Evolutionary conservation across 345 rosid genomes (phyloP), one percentile per base, ranked within the genome.

Genomic region (Populus ilicifolia): DNA sequence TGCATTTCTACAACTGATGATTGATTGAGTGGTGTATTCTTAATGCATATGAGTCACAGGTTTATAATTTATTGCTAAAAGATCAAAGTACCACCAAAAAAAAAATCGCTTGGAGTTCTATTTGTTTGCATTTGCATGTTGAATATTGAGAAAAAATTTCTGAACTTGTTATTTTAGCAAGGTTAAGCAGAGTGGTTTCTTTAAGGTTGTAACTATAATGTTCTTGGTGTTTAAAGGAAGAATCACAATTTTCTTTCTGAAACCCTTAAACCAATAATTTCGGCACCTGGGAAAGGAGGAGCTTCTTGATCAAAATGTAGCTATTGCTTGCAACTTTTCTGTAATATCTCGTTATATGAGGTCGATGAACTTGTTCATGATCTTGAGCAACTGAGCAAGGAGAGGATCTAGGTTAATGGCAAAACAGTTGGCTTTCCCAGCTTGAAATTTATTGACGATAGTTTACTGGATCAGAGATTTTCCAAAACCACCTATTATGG

Each of bases 1-100:
- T 54, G 21, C 21, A 39, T 46, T 9, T 68, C 2, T 39, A 11
- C 30, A 27, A 23, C 21, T 72, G 56, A 27, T 73, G 21, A 67
- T 63, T 50, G 35, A 78, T 54, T 38, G 2, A 66, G 66, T 65
- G 43, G 21, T 54, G 77, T 38, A 41, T 70, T 63, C 70, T 77
- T 77, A 30, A 18, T 48, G 54, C 46, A 23, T 64, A 21, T 25
- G 59, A 52, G 36, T 72, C 72, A 48, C 25, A 50, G 6, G 48
- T 3, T 54, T 59, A 64, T 29, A n/a, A n/a, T 17, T 63, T 77
- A 63, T 64, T 64, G 65, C 36, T 63, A 48, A 39, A 48, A 1
- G 75, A 65, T 63, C 61, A 11, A 25, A 38, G 63, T n/a, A 39
- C 61, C 73, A 38, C 12, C 17, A 8, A 59, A 10, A 8, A 20